Percentiles rank a stretch among this genome's conserved stretches.
Conservation (phyloP, 2,329 filamentous ascomycete genomes). For the Sarocladium oryzae region DNA sequence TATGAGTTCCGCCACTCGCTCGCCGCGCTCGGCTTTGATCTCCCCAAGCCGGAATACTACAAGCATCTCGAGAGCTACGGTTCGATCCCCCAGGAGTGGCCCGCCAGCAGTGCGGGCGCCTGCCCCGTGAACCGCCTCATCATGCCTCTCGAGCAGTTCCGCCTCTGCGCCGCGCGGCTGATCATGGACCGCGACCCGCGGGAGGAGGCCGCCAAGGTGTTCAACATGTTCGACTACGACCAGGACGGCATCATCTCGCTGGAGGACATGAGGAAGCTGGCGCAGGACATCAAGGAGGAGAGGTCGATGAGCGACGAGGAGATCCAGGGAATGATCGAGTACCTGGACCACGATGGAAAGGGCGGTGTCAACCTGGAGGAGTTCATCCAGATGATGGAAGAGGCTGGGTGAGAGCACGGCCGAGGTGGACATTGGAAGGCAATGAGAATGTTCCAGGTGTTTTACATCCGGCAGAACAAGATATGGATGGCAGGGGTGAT, state of each 20-base stretch:
- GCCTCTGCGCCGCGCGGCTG: slow-evolving; percentile 69
- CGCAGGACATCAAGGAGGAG: slow-evolving; percentile 79
- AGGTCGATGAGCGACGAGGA: slow-evolving; percentile 83
- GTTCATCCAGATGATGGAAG: slow-evolving; percentile 58
- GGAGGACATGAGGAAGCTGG: slow-evolving; percentile 80
- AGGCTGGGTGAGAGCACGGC: slow-evolving; percentile 25
- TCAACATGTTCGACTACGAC: slow-evolving; percentile 87
- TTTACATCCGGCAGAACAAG: not conserved
- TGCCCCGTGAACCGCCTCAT: slow-evolving; percentile 38
- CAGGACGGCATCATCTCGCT: slow-evolving; percentile 87
- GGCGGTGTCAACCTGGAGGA: slow-evolving; percentile 68
- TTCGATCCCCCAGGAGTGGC: slow-evolving; percentile 58
- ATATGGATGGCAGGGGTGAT: not conserved
- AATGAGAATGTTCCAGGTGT: slow-evolving; percentile 17
- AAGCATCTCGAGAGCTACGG: slow-evolving; percentile 76
- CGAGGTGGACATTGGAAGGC: not conserved
- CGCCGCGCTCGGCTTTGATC: slow-evolving; percentile 89
- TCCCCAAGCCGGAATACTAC: slow-evolving; percentile 80
- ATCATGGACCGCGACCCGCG: slow-evolving; percentile 78
- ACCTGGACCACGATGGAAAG: slow-evolving; percentile 92
- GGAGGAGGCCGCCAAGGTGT: slow-evolving; percentile 87
- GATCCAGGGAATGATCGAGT: slow-evolving; percentile 91
- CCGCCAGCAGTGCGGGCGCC: slow-evolving; percentile 22
- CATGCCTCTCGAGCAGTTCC: slow-evolving; percentile 49
- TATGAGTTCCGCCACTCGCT: slow-evolving; percentile 97